Base-by-base conservation (phyloP, 163 green algal genomes). In the Chlorella variabilis region DNA sequence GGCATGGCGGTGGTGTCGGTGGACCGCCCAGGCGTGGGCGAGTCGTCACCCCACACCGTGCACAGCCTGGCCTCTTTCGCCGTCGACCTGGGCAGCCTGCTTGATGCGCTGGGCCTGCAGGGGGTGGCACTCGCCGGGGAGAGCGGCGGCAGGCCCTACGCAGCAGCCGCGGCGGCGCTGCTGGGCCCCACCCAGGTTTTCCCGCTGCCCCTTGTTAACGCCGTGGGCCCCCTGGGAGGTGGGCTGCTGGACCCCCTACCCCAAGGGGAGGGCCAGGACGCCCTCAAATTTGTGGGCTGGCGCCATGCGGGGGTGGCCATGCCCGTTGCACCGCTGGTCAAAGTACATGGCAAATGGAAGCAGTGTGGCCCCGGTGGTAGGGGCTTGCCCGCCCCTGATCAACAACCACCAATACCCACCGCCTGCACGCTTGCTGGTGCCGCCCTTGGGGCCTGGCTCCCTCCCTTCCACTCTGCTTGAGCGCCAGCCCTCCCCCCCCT, bases 121-220 rank as follows among this genome's bases (percentile, higher is more conserved):
- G 11, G 18, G 20, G 63, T 71, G 63, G 63, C 63, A 18, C 18
- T 71, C 1, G 63, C 34, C 23, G 63, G 63, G 20, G 34, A 71
- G 63, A 71, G 63, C 34, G 63, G 63, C 34, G 63, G 63, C 63
- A 33, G 34, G 29, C 63, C 63, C 3, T 71, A 71, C 63, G 63
- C 63, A 3, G 63, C 20, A 11, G 63, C 63, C 18, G 63, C 63
- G 3, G 63, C 63, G 20, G 63, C 63, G 34, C 34, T 48, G 63
- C 63, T 71, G 5, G 34, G 34, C 9, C 63, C 63, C 2, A 11
- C 63, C 34, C 63, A 17, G 20, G 36, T 71, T 18, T 20, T 18
- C 34, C 63, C 48, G 63, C 63, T 71, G 3, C 63, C 48, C 34
- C 20, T 71, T 4, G 34, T 71, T 31, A 33, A 31, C 4, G 20